Percentiles rank a stretch among this genome's conserved stretches.
Conservation (phyloP, 2,329 filamentous ascomycete species). For the Sporothrix brasiliensis region DNA sequence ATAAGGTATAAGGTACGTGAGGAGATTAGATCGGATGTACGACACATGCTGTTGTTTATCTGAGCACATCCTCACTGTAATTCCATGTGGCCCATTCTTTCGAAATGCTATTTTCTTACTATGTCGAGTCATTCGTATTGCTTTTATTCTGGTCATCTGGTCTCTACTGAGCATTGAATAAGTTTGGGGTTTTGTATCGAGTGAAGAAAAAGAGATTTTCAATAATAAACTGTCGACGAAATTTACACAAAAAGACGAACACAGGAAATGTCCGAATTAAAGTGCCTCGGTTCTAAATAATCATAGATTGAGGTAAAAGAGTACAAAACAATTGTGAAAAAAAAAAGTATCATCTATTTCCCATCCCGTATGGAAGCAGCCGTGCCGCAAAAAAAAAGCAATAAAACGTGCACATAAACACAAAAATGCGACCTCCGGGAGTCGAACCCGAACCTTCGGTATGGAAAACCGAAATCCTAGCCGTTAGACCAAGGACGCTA, state of each 20-base stretch:
- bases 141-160: too few species aligned
- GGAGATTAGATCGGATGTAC: too few species aligned
- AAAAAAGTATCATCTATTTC: not conserved
- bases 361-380: not conserved
- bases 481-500: constrained; percentile 25
- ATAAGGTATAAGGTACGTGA: not conserved
- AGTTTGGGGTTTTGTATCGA: too few species aligned
- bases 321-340: not conserved
- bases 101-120: not conserved
- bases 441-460: constrained; percentile 24
- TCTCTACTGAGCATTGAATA: too few species aligned
- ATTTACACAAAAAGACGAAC: too few species aligned
- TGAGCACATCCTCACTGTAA: too few species aligned
- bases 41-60: too few species aligned
- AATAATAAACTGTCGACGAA: too few species aligned
- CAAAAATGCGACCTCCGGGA: constrained; percentile 25
- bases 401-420: not conserved
- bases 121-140: not conserved
- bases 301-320: not conserved
- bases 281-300: too few species aligned
- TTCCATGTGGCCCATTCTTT: not conserved
- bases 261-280: too few species aligned
- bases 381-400: not conserved
- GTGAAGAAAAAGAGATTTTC: too few species aligned
- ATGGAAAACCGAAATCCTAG: constrained; percentile 25